Base-by-base conservation (phyloP, 2,329 filamentous ascomycete genomes). In the Alternaria longipes region DNA sequence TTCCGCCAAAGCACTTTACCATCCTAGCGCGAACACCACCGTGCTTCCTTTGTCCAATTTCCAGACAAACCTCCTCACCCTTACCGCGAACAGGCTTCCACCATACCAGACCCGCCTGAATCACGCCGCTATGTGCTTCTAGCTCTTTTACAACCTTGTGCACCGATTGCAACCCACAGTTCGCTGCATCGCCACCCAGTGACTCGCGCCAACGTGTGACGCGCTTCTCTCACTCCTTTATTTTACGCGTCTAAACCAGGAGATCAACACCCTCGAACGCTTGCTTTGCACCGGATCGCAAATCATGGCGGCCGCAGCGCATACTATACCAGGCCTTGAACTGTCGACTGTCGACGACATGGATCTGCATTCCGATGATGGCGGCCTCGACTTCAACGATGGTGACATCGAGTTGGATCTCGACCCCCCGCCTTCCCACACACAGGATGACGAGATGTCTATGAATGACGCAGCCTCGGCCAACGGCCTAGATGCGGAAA, bases 391-490 rank as follows among this genome's bases (percentile, higher is more conserved):
- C 44, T 82, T 85, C 54, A 81, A 81, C 53, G 84, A 87, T 56
- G 84, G 86, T 56, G 85, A 87, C 59, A 87, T 90, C 62, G 87
- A 90, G 66, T 81, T 89, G 62, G 86, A 88, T 66, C 84, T 61
- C 78, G 76, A 73, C 12, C 65, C 71, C 30, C 65, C 67, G 54
- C 66, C 64, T 14, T 52, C 59, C 9, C 45, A 62, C 8, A 16
- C 46, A 5, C 58, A 68, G 30, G 74, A 77, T 26, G 82, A 89
- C 62, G 82, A 89, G 60, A 85, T 83, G 59, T 86, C 87, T 54
- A 80, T 87, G 50, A 83, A 87, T 67, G 88, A 90, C 66, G 79
- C 72, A 14, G 69, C 56, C 14, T 70, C 73, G 44, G 76, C 74
- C 24, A 59, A 51, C n/a, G 74, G 60, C 16, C 36, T 64, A 18